A percentile compares a stretch with the other conserved stretches of the same genome.
Conservation (phyloP, 2,329 filamentous ascomycete species). For the Alternaria brassicae region DNA sequence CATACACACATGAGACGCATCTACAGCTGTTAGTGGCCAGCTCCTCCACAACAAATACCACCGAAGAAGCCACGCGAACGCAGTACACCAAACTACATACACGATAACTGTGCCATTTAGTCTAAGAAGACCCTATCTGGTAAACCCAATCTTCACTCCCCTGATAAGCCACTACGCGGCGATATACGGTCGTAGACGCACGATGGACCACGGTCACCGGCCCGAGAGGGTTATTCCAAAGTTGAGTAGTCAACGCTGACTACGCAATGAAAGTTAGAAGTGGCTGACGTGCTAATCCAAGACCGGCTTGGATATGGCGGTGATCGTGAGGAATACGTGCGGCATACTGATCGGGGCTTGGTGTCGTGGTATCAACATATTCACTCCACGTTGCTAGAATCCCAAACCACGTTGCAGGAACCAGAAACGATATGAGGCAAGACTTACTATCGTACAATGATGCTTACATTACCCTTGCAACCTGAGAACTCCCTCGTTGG, state of each 20-base stretch:
- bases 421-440: neutral
- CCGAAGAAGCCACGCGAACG: neutral
- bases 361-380: neutral
- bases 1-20: neutral
- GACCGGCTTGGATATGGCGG: neutral
- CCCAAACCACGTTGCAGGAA: neutral
- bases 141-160: neutral
- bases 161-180: neutral
- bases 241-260: neutral
- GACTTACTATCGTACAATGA: neutral
- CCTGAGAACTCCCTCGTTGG: neutral
- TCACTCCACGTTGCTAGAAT: neutral
- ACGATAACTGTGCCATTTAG: slow-evolving; percentile 1
- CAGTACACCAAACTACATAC: neutral
- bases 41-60: neutral
- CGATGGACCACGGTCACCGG: neutral
- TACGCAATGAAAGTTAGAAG: neutral
- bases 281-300: neutral
- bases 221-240: slow-evolving; percentile 2
- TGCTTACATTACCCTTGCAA: neutral
- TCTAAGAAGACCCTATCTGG: neutral
- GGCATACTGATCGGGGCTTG: neutral
- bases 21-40: neutral
- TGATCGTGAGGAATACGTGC: neutral
- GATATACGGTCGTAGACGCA: slow-evolving; percentile 1